Percentiles rank a stretch among this genome's conserved stretches.
These are phyloP conservation scores for Penicillium palitans DNA, from an alignment of 2,329 filamentous ascomycete genomes.

Conservation along the genomic window DNA sequence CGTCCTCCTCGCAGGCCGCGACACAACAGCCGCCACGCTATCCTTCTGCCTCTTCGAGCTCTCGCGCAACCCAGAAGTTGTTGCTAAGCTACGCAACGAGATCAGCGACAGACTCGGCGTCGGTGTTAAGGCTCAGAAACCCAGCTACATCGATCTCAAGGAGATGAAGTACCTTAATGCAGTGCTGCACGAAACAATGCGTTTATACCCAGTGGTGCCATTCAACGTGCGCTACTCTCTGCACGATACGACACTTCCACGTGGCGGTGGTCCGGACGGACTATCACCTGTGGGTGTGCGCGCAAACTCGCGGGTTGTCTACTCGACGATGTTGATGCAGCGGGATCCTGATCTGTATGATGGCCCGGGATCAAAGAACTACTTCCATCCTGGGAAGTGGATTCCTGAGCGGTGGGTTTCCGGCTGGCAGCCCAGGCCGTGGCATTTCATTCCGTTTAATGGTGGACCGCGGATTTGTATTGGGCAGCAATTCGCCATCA, in stretches of 20 bases:
- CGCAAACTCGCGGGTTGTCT: conserved; percentile 50
- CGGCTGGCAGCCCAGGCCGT: conserved; percentile 53
- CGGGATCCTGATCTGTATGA: conserved; percentile 53
- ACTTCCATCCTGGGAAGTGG: conserved; percentile 46
- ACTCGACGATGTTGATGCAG: conserved; percentile 56
- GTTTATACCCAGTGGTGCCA: conserved; percentile 75
- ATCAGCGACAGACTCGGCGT: conserved; percentile 68
- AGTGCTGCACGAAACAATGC: conserved; percentile 73
- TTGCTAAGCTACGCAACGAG: conserved; percentile 69
- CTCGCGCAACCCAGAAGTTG: conserved; percentile 65
- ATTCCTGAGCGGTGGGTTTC: conserved; percentile 54
- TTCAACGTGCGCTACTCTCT: conserved; percentile 75
- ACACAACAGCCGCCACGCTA: conserved; percentile 81
- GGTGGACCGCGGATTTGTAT: conserved; percentile 57
- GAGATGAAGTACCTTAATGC: conserved; percentile 77
- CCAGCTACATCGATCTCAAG: conserved; percentile 78
- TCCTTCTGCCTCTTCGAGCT: conserved; percentile 84
- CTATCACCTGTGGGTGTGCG: conserved; percentile 48
- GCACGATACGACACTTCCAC: conserved; percentile 71
- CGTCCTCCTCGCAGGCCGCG: conserved; percentile 75
- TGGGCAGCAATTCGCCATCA: conserved; percentile 60
- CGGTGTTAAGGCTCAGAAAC: conserved; percentile 49
- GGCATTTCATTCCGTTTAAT: conserved; percentile 58
- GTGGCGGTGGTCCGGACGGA: conserved; percentile 57
- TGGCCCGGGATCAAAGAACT: conserved; percentile 36